phyloP scores from a whole-genome alignment of 2,329 filamentous ascomycete species.

The Biscogniauxia mediterranea region DNA sequence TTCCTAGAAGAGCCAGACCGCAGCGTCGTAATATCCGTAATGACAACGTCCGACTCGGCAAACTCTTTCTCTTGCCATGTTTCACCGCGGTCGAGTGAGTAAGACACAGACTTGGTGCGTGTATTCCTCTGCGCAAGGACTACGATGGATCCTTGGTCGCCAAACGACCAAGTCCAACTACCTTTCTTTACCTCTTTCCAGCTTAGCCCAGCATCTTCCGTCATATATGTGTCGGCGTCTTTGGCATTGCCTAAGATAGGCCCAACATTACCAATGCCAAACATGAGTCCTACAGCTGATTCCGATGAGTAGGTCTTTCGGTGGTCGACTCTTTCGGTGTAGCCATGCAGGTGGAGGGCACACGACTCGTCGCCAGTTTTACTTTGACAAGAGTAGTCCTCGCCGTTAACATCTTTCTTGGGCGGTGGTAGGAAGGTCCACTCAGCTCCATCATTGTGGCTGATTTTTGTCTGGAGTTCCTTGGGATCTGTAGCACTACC shows the following conservation, averaged over 20 bases:
- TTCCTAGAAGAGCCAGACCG: slow-evolving; percentile 87
- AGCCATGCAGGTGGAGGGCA: slow-evolving; percentile 89
- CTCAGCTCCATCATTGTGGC: slow-evolving; percentile 90
- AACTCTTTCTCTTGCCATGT: slow-evolving; percentile 79
- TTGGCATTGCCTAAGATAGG: slow-evolving; percentile 61
- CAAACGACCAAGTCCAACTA: slow-evolving; percentile 88
- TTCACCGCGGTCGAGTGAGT: slow-evolving; percentile 77
- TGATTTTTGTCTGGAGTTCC: slow-evolving; percentile 85
- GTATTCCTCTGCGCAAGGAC: slow-evolving; percentile 76
- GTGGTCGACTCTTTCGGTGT: slow-evolving; percentile 83
- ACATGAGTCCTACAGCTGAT: slow-evolving; percentile 85
- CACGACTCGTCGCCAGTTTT: slow-evolving; percentile 64
- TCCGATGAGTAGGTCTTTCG: slow-evolving; percentile 84
- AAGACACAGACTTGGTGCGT: slow-evolving; percentile 67
- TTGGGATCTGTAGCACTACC: slow-evolving; percentile 64
- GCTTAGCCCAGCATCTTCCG: slow-evolving; percentile 81
- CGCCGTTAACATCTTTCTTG: slow-evolving; percentile 64
- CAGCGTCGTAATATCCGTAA: slow-evolving; percentile 82
- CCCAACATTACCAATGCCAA: slow-evolving; percentile 90
- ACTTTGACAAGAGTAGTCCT: slow-evolving; percentile 66
- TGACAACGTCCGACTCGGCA: slow-evolving; percentile 64
- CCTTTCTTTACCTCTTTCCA: slow-evolving; percentile 89
- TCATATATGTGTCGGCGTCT: slow-evolving; percentile 87
- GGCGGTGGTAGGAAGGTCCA: slow-evolving; percentile 81
- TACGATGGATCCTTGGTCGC: slow-evolving; percentile 90